Evolutionary conservation across 768 basidiomycete species (phyloP).

Genomic region (Grammothele lineata): DNA sequence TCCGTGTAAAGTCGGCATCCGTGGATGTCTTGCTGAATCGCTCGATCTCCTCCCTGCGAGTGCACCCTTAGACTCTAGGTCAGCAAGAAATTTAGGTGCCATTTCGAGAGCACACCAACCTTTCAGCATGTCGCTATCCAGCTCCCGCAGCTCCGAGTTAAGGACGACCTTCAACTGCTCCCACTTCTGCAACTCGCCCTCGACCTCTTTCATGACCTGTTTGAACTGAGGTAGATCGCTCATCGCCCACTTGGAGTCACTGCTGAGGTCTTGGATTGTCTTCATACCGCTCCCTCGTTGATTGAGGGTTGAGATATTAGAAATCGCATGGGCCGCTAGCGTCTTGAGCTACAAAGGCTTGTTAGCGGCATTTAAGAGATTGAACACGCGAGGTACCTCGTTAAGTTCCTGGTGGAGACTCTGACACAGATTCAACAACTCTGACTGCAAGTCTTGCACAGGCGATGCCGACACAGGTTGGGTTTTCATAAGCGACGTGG

Average conservation of each 20-base stretch:
- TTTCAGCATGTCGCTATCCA: slow-evolving; percentile 66
- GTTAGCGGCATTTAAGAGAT: too few relatives aligned
- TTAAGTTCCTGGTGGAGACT: slow-evolving; percentile 50
- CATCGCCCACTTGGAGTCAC: slow-evolving; percentile 48
- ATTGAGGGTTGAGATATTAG: slow-evolving; percentile 5
- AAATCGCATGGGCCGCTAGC: slow-evolving; percentile 3
- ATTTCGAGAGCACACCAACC: slow-evolving; percentile 37
- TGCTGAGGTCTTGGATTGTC: slow-evolving; percentile 42
- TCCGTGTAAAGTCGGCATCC: slow-evolving; percentile 67
- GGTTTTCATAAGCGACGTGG: too few relatives aligned
- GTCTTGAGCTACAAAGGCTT: slow-evolving; percentile 8
- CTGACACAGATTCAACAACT: slow-evolving; percentile 48
- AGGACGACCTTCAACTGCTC: slow-evolving; percentile 40
- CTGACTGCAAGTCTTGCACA: slow-evolving; percentile 65
- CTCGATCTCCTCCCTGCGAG: slow-evolving; percentile 77
- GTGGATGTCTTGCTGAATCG: slow-evolving; percentile 74
- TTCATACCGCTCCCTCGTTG: slow-evolving; percentile 37
- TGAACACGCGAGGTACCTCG: slow-evolving; percentile 41
- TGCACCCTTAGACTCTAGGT: slow-evolving; percentile 50
- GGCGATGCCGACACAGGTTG: slow-evolving; percentile 2
- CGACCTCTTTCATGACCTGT: slow-evolving; percentile 40
- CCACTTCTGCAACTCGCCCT: slow-evolving; percentile 42
- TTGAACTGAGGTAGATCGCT: slow-evolving; percentile 51
- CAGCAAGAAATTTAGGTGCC: too few relatives aligned
- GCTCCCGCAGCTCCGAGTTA: slow-evolving; percentile 42